Conservation (phyloP, 2,329 filamentous ascomycete species). For the Didymella pomorum region DNA sequence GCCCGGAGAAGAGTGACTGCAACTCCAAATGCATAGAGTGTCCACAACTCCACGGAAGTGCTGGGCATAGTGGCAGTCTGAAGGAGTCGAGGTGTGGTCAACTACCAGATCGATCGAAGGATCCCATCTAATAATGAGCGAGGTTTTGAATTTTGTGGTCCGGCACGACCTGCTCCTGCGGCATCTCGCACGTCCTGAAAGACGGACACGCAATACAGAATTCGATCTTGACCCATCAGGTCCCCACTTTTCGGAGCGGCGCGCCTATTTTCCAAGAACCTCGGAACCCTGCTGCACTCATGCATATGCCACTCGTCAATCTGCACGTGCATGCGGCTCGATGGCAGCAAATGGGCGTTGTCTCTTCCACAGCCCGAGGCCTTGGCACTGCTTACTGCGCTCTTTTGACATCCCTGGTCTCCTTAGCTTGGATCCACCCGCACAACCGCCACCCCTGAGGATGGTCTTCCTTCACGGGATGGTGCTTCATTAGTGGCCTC, state of each 20-base stretch:
- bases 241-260: background rate
- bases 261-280: background rate
- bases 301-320: constrained; percentile 6
- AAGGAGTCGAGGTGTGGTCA: background rate
- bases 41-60: constrained; percentile 27
- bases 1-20: constrained; percentile 25
- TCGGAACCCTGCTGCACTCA: constrained; percentile 1
- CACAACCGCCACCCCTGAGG: background rate
- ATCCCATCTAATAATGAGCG: background rate
- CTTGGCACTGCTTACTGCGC: background rate
- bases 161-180: background rate
- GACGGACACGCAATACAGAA: background rate
- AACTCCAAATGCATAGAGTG: constrained; percentile 25
- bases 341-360: background rate
- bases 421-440: background rate
- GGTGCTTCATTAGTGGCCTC: background rate
- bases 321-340: constrained; percentile 2
- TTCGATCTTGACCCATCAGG: background rate
- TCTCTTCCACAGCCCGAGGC: background rate
- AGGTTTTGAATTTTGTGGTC: background rate
- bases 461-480: background rate
- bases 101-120: background rate
- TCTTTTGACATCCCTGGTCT: background rate
- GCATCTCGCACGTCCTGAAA: background rate
- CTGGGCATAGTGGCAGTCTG: constrained; percentile 1